Percentiles rank a stretch among this genome's conserved stretches.
phyloP scores from a whole-genome alignment of 2,329 filamentous ascomycete genomes.

The Aspergillus fischeri region DNA sequence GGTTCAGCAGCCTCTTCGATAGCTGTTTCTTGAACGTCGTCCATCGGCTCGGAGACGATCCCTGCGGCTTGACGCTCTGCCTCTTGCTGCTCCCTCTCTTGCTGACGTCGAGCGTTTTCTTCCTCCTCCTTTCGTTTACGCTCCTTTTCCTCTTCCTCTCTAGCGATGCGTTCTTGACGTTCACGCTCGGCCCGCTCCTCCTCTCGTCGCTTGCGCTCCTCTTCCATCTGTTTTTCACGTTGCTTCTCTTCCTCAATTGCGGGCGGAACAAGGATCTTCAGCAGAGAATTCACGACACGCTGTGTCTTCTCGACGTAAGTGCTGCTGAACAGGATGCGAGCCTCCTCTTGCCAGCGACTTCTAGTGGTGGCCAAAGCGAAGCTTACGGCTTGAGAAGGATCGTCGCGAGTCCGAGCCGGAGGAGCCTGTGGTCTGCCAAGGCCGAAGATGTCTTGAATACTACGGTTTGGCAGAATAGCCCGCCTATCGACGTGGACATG shows the following conservation, averaged over 20 bases:
- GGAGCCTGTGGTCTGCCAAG: slow-evolving; percentile 28
- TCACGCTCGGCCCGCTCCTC: slow-evolving; percentile 59
- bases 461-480: slow-evolving; percentile 46
- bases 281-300: slow-evolving; percentile 64
- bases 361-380: slow-evolving; percentile 70
- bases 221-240: slow-evolving; percentile 56
- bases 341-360: slow-evolving; percentile 83
- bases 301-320: slow-evolving; percentile 65
- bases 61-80: slow-evolving; percentile 49
- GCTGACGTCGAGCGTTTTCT: slow-evolving; percentile 57
- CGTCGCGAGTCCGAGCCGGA: slow-evolving; percentile 40
- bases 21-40: slow-evolving; percentile 63
- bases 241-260: slow-evolving; percentile 78
- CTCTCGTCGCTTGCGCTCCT: slow-evolving; percentile 56
- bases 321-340: slow-evolving; percentile 75
- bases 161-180: slow-evolving; percentile 59
- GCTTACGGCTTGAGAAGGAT: slow-evolving; percentile 64
- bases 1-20: slow-evolving; percentile 28
- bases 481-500: slow-evolving; percentile 53
- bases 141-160: slow-evolving; percentile 69
- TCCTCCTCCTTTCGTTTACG: slow-evolving; percentile 65
- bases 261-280: slow-evolving; percentile 72
- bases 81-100: slow-evolving; percentile 62
- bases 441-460: slow-evolving; percentile 47
- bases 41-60: slow-evolving; percentile 59